phyloP scores from a whole-genome alignment of 1,139 yeast species.

The Candida albicans region DNA sequence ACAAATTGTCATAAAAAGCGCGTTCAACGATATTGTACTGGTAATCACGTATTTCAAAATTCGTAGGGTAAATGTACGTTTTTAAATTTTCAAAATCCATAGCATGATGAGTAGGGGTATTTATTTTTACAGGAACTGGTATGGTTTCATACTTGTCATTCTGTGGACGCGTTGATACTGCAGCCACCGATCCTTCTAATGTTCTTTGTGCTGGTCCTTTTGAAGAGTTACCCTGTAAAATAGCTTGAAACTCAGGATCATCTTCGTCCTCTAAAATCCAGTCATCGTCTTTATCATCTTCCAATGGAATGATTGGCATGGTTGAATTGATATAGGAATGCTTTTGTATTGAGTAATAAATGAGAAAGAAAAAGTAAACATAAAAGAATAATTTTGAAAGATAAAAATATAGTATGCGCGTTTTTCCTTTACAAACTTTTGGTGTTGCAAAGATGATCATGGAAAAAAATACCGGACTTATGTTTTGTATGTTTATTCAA shows the following conservation, averaged over 20 bases:
- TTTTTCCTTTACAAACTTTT: too few relatives aligned
- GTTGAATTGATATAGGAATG: background rate
- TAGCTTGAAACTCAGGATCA: conserved; percentile 16
- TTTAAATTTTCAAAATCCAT: conserved; percentile 41
- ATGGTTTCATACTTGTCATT: conserved; percentile 9
- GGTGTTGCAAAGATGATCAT: too few relatives aligned
- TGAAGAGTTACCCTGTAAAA: conserved; percentile 5
- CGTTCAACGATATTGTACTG: conserved; percentile 77
- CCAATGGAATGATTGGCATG: conserved; percentile 9
- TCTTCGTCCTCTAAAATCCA: conserved; percentile 17
- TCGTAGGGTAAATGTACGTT: conserved; percentile 80
- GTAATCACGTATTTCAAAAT: conserved; percentile 80
- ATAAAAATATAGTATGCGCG: too few relatives aligned
- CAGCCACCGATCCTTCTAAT: conserved; percentile 4
- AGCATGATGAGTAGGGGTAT: conserved; percentile 49
- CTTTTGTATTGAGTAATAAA: background rate
- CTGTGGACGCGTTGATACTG: background rate
- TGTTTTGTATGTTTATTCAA: too few relatives aligned
- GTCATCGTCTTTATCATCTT: conserved; percentile 13
- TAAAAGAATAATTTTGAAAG: background rate
- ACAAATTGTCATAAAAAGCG: conserved; percentile 69
- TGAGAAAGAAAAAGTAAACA: background rate
- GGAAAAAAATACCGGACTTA: too few relatives aligned
- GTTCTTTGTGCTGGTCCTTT: conserved; percentile 7
- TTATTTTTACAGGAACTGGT: conserved; percentile 9